A percentile compares a stretch with the other conserved stretches of the same genome.
phyloP scores from a whole-genome alignment of 768 basidiomycete genomes.

The Tricholoma flavovirens region DNA sequence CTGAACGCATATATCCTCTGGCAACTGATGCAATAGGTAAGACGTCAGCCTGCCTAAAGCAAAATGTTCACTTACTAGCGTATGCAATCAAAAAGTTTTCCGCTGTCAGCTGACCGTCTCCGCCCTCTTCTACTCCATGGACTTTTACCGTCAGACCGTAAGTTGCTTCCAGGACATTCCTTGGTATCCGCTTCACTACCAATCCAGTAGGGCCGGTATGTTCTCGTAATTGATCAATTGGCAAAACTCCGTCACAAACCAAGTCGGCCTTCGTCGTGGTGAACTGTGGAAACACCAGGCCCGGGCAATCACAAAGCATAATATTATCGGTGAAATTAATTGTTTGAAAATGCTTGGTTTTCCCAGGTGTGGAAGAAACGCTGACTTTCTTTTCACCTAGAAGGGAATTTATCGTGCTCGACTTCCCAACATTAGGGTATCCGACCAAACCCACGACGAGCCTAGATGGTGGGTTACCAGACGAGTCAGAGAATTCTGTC shows the following conservation, averaged over 20 bases:
- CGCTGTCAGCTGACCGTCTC: conserved; percentile 66
- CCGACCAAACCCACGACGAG: conserved; percentile 89
- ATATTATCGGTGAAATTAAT: conserved; percentile 88
- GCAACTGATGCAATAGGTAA: conserved; percentile 57
- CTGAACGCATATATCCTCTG: conserved; percentile 86
- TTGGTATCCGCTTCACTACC: conserved; percentile 73
- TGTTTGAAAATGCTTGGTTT: conserved; percentile 99
- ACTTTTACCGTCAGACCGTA: conserved; percentile 81
- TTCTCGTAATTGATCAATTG: conserved; percentile 96
- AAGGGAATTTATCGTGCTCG: conserved; percentile 94
- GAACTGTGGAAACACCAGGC: conserved; percentile 97
- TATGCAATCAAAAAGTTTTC: conserved; percentile 83
- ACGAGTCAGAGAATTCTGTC: conserved; percentile 54
- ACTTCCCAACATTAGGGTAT: conserved; percentile 98
- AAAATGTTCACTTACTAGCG: conserved; percentile 67
- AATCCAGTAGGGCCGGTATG: conserved; percentile 80
- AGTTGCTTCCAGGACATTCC: conserved; percentile 77
- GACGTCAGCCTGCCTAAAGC: conserved; percentile 26
- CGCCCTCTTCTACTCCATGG: conserved; percentile 70
- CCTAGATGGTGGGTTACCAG: conserved; percentile 54
- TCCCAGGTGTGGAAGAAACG: conserved; percentile 95
- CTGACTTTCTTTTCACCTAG: conserved; percentile 97
- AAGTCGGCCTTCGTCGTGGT: conserved; percentile 94
- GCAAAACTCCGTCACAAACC: conserved; percentile 89
- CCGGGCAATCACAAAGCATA: conserved; percentile 93